Evolutionary conservation across 1,284 basidiomycete genomes (phyloP), one percentile per base, ranked within the genome.

Genomic region (Cryptococcus sp.): DNA sequence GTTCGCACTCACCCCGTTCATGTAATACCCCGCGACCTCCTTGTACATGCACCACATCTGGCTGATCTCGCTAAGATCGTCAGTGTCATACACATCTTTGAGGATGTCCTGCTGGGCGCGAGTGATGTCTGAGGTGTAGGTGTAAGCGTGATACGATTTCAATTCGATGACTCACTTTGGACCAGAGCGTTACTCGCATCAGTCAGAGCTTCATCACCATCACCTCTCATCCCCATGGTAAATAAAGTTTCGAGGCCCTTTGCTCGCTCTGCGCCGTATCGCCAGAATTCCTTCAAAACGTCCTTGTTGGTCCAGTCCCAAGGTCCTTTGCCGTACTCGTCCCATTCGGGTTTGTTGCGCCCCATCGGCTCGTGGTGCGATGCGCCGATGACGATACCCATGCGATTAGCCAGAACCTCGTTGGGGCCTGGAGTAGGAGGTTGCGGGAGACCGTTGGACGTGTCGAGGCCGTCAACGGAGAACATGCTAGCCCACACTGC

Each of bases 301-400:
- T 62, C 62, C 23, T 66, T 62, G 55, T 70, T 68, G 34, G 60
- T 61, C 51, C 56, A 70, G 43, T 65, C 60, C 68, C 68, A 70
- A 16, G 40, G 16, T 5, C 68, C 68, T 11, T 55, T 29, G 11
- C 62, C 57, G 15, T 38, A 61, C 11, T 51, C 38, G 39, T 59
- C 64, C 57, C 58, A 70, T 54, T 70, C 68, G 23, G 62, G 62
- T 53, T 70, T 66, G 61, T 76, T 76, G 16, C 76, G 62, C 0
- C 65, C 68, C 75, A 78, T 78, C 19, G 78, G 77, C 57, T 79
- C 77, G 56, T 79, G 75, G 39, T 78, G 76, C 2, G 71, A 76
- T 26, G 65, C 67, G 82, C 86, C 71, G 84, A 88, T 88, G 23
- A 86, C 86, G 50, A 89, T 81, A 22, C 87, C 87, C 73, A 84